Conservation (phyloP, 1,139 yeast genomes). For the Pichia sp. region DNA sequence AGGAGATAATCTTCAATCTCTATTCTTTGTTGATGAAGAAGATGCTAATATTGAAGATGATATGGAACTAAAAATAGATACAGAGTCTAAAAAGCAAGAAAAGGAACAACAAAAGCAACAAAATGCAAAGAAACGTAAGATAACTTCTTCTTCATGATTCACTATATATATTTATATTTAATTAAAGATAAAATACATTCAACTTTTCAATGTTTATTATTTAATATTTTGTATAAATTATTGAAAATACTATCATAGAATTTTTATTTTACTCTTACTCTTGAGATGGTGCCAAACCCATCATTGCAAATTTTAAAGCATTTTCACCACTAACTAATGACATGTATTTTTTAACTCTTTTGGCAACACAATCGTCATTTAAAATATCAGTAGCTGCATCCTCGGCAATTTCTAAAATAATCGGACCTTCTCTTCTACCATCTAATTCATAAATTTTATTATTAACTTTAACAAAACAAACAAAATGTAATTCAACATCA, state of each 20-base stretch:
- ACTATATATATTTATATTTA: too few relatives aligned
- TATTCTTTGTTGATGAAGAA: slow-evolving; percentile 17
- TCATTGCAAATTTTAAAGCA: slow-evolving; percentile 56
- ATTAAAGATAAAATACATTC: too few relatives aligned
- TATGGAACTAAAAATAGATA: neutral
- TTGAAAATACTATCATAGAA: too few relatives aligned
- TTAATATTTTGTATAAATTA: too few relatives aligned
- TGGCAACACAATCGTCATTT: slow-evolving; percentile 43
- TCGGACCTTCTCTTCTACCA: slow-evolving; percentile 79
- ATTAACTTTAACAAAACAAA: slow-evolving; percentile 58
- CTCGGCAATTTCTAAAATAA: slow-evolving; percentile 45
- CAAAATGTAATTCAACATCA: slow-evolving; percentile 68
- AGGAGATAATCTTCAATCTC: slow-evolving; percentile 15
- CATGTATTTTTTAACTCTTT: slow-evolving; percentile 62
- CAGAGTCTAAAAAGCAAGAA: neutral
- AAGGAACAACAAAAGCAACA: neutral
- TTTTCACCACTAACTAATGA: slow-evolving; percentile 53
- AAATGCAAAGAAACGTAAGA: neutral
- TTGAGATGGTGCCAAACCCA: slow-evolving; percentile 64
- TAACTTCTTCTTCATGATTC: neutral
- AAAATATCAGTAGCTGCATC: slow-evolving; percentile 40
- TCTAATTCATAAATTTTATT: slow-evolving; percentile 77
- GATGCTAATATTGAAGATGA: slow-evolving; percentile 5
- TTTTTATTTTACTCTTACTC: too few relatives aligned
- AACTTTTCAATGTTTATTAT: too few relatives aligned